Evolutionary conservation across 2,329 filamentous ascomycete genomes (phyloP).

Genomic region (Penicillium sp.): DNA sequence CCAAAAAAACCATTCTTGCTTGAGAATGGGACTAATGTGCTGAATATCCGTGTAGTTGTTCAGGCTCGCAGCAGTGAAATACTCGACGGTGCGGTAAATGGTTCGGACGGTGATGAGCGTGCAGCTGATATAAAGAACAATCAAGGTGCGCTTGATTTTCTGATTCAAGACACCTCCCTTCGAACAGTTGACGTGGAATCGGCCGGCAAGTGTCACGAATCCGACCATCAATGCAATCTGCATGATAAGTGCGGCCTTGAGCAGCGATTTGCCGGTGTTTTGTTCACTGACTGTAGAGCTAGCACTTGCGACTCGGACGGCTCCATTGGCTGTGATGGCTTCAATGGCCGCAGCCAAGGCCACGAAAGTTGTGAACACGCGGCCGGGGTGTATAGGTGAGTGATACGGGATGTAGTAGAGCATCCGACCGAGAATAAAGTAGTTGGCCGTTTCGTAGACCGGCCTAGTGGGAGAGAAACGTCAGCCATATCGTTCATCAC

Average conservation of each 20-base stretch:
- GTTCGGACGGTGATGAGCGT: conserved; percentile 41
- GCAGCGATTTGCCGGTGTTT: conserved; percentile 45
- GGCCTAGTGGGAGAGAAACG: conserved; percentile 24
- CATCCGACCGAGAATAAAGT: conserved; percentile 54
- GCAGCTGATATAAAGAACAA: conserved; percentile 50
- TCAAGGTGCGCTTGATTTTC: conserved; percentile 43
- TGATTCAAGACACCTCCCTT: conserved; percentile 40
- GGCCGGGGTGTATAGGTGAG: conserved; percentile 52
- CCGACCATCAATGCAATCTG: conserved; percentile 51
- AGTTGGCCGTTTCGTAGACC: conserved; percentile 48
- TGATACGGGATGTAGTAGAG: conserved; percentile 52
- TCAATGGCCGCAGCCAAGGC: conserved; percentile 51
- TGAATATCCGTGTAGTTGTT: conserved; percentile 33
- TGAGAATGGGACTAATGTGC: conserved; percentile 35
- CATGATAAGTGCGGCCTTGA: conserved; percentile 51
- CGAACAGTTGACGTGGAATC: conserved; percentile 48
- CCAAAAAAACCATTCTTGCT: conserved; percentile 55
- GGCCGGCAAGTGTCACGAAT: conserved; percentile 49
- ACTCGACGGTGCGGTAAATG: conserved; percentile 55
- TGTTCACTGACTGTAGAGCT: conserved; percentile 35
- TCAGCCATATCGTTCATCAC: neutral
- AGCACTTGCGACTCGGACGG: conserved; percentile 45
- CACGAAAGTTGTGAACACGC: conserved; percentile 60
- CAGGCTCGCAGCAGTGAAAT: conserved; percentile 36
- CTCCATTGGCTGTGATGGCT: conserved; percentile 52